These are phyloP conservation scores for Suillus decipiens DNA, from an alignment of 768 basidiomycete genomes.

Conservation along the genomic window DNA sequence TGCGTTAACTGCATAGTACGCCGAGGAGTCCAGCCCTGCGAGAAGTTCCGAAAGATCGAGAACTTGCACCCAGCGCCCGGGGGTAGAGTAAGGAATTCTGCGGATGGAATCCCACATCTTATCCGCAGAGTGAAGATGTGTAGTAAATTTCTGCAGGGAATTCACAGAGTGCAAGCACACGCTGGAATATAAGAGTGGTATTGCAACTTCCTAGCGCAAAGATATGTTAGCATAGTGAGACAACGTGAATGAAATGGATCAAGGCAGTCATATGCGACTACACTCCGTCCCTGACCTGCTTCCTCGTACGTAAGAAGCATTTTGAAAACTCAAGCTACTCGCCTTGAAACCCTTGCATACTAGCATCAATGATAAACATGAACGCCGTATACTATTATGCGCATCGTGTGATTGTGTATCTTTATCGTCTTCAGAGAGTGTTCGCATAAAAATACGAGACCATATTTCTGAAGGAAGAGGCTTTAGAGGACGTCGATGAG, in stretches of 20 bases:
- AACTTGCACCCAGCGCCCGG: constrained; percentile 82
- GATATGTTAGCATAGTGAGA: constrained; percentile 18
- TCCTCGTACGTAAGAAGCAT: constrained; percentile 9
- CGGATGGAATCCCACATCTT: constrained; percentile 87
- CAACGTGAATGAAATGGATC: constrained; percentile 8
- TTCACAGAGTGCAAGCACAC: constrained; percentile 46
- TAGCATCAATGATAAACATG: constrained; percentile 33
- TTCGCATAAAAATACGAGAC: constrained; percentile 56
- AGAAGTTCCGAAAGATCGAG: constrained; percentile 68
- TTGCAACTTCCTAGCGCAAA: constrained; percentile 55
- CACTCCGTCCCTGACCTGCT: constrained; percentile 9
- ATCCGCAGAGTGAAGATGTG: constrained; percentile 62
- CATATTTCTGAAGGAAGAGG: constrained; percentile 73
- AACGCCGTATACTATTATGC: constrained; percentile 12
- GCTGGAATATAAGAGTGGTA: constrained; percentile 67
- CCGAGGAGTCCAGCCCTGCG: constrained; percentile 41
- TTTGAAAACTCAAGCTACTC: constrained; percentile 20
- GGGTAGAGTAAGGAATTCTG: constrained; percentile 82
- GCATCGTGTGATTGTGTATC: constrained; percentile 11
- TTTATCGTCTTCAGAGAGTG: constrained; percentile 21
- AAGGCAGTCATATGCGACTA: constrained; percentile 1
- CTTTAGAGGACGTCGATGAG: constrained; percentile 48
- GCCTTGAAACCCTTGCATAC: constrained; percentile 45
- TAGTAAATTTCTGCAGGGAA: constrained; percentile 57
- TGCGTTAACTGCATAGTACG: constrained; percentile 59